These are phyloP conservation scores for Platismatia glauca DNA, from an alignment of 495 filamentous ascomycete genomes.

Conservation along the genomic window DNA sequence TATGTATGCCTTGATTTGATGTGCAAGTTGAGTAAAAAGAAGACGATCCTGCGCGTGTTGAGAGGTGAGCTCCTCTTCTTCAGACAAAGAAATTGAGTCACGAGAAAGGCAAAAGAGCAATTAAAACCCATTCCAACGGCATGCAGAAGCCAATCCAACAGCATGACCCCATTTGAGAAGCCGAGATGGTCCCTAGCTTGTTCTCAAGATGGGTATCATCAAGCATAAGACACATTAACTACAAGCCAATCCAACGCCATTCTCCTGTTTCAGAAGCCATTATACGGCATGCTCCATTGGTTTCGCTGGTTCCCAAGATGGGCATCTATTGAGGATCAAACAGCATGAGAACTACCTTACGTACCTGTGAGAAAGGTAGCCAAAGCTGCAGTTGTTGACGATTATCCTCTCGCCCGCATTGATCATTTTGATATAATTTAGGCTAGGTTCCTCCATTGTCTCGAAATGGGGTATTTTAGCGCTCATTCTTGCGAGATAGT, in stretches of 20 bases:
- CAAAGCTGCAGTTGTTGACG: constrained; percentile 92
- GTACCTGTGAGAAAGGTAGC: constrained; percentile 76
- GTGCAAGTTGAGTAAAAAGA: constrained; percentile 94
- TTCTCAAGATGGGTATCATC: neutral
- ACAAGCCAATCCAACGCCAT: neutral
- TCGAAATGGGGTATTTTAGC: constrained; percentile 92
- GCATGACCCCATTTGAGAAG: neutral
- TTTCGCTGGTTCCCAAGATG: neutral
- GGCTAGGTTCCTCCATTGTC: constrained; percentile 85
- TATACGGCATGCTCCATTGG: neutral
- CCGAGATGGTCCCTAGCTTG: neutral
- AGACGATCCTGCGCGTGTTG: constrained; percentile 54
- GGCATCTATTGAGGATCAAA: neutral
- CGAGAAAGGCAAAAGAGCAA: neutral
- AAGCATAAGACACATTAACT: neutral
- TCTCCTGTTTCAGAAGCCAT: neutral
- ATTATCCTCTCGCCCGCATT: constrained; percentile 89
- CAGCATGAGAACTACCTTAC: neutral
- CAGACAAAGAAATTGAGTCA: neutral
- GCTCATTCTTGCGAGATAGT: constrained; percentile 82
- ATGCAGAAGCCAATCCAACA: neutral
- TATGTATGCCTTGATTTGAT: constrained; percentile 91
- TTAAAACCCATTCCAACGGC: neutral
- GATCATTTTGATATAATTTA: constrained; percentile 99
- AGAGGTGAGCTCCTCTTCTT: neutral